Evolutionary conservation across 1,139 yeast species (phyloP).

Genomic region (Taiozyma sp.): DNA sequence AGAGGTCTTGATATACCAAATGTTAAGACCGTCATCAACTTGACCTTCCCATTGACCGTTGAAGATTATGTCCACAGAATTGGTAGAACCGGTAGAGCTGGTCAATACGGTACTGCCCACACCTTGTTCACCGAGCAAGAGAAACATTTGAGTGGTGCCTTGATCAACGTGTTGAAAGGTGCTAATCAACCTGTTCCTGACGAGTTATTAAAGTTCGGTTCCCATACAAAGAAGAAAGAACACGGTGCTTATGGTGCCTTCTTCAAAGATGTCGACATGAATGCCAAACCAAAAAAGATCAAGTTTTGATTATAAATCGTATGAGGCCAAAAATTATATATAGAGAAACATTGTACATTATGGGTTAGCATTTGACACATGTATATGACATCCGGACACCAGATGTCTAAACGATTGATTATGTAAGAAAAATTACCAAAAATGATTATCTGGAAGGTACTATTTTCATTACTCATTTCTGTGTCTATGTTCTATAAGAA

Average conservation of each 20-base stretch:
- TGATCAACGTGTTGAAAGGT: constrained; percentile 86
- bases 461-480: no score
- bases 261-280: constrained; percentile 85
- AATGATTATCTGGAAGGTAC: no score
- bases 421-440: no score
- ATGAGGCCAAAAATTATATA: neutral
- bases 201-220: constrained; percentile 89
- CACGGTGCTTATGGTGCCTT: constrained; percentile 97
- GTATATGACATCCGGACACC: neutral
- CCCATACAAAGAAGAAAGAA: constrained; percentile 96
- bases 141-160: constrained; percentile 93
- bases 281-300: constrained; percentile 86
- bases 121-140: constrained; percentile 96
- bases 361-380: neutral
- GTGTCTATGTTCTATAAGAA: no score
- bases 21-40: constrained; percentile 91
- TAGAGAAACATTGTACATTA: neutral
- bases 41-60: constrained; percentile 95
- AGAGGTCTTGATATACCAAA: constrained; percentile 98
- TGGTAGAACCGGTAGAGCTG: constrained; percentile 99
- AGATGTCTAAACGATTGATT: neutral
- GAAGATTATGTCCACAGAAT: constrained; percentile 98
- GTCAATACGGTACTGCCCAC: constrained; percentile 90
- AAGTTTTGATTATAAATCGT: constrained; percentile 41
- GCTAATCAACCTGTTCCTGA: constrained; percentile 98